phyloP scores from a whole-genome alignment of 2,329 filamentous ascomycete genomes.

The Magnaporthales sp. region DNA sequence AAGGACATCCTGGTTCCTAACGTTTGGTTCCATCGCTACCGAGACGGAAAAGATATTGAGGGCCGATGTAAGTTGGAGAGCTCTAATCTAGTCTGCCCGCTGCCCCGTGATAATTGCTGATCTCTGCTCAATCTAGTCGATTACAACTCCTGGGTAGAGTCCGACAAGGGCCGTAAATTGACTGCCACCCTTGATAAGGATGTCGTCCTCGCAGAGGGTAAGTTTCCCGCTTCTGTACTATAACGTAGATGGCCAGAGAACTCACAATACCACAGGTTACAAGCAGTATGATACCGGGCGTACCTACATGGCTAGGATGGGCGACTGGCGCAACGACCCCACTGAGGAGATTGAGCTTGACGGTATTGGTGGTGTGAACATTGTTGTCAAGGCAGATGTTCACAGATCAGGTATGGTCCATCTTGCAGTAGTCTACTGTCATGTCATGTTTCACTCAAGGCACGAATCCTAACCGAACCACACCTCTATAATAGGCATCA shows the following conservation, averaged over 20 bases:
- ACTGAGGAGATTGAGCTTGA: slow-evolving; percentile 89
- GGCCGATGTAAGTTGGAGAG: slow-evolving; percentile 65
- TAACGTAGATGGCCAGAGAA: background rate
- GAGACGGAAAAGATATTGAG: slow-evolving; percentile 77
- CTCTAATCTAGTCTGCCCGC: background rate
- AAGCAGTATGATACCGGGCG: slow-evolving; percentile 87
- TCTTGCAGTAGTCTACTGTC: background rate
- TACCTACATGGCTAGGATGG: slow-evolving; percentile 82
- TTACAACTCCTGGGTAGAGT: slow-evolving; percentile 98
- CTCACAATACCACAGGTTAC: slow-evolving; percentile 53
- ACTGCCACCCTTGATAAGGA: slow-evolving; percentile 68
- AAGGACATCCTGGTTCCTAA: slow-evolving; percentile 89
- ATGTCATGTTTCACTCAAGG: no score
- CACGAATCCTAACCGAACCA: background rate
- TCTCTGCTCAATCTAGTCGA: slow-evolving; percentile 52
- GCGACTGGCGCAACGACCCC: slow-evolving; percentile 86
- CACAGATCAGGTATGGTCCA: slow-evolving; percentile 71
- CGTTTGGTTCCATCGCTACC: slow-evolving; percentile 93
- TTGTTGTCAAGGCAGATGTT: slow-evolving; percentile 95
- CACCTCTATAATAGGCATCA: slow-evolving; percentile 58
- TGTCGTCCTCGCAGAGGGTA: slow-evolving; percentile 79
- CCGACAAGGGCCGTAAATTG: slow-evolving; percentile 71
- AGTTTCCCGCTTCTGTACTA: background rate
- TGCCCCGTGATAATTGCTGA: slow-evolving; percentile 15
- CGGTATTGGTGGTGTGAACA: slow-evolving; percentile 94